Percentiles rank a stretch among this genome's conserved stretches.
Evolutionary conservation across 441 rosid genomes (phyloP).

Genomic region (Brassica balearica): DNA sequence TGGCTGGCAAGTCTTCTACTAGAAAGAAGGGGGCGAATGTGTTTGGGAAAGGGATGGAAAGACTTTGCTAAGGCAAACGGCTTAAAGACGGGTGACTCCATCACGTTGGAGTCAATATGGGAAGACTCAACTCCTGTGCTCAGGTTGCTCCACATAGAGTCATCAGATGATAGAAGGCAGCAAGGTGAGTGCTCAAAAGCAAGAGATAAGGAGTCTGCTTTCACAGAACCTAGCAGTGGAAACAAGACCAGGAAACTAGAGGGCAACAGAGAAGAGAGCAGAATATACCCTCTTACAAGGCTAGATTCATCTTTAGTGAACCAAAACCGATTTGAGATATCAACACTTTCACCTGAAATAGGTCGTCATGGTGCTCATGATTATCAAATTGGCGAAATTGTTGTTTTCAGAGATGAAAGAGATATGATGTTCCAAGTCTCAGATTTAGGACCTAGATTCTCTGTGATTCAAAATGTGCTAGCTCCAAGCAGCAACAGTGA

Average conservation of each 20-base stretch:
- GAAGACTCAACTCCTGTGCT: slow-evolving; percentile 14
- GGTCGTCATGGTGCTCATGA: not conserved
- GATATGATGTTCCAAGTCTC: slow-evolving; percentile 23
- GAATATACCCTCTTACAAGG: not conserved
- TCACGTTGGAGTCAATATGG: slow-evolving; percentile 18
- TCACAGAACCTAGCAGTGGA: slow-evolving; percentile 9
- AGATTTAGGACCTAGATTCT: slow-evolving; percentile 12
- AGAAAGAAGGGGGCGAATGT: slow-evolving; percentile 29
- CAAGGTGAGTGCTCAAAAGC: slow-evolving; percentile 11
- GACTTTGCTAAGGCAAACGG: slow-evolving; percentile 14
- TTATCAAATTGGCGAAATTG: slow-evolving; percentile 7
- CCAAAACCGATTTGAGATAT: slow-evolving; percentile 1
- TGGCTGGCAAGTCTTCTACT: slow-evolving; percentile 27
- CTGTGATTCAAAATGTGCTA: slow-evolving; percentile 6
- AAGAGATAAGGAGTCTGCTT: slow-evolving; percentile 4
- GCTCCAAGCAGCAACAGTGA: not conserved
- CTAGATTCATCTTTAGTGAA: not conserved
- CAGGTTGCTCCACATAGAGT: not conserved
- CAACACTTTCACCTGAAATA: slow-evolving; percentile 15
- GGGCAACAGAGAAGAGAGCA: not conserved
- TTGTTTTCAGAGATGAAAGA: slow-evolving; percentile 2
- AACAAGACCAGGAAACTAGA: not conserved
- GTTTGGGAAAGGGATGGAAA: slow-evolving; percentile 38
- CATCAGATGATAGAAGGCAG: not conserved
- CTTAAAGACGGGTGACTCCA: slow-evolving; percentile 10